Evolutionary conservation across 108 stramenopile genomes (phyloP), one percentile per base, ranked within the genome.

Genomic region (Skeletonema costatum): DNA sequence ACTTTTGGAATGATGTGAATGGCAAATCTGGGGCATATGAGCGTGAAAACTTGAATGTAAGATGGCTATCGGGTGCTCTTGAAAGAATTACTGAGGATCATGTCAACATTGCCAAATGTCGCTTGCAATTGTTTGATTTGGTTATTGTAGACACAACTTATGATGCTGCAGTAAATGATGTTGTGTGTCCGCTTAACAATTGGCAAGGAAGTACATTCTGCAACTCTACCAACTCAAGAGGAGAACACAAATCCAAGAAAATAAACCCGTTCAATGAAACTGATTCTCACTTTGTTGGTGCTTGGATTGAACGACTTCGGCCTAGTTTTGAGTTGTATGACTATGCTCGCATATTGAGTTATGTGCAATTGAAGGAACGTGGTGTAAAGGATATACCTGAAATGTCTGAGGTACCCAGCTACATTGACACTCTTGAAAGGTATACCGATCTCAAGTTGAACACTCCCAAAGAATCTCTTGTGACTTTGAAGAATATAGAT

Each of bases 281-380:
- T 16, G 66, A 82, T 36, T 35, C 74, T 7, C 21, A 42, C 0
- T 76, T 72, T 17, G 56, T 82, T 32, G 81, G 81, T 5, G 81
- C 75, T 6, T 82, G 81, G 81, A 44, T 82, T 10, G 81, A 82
- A 60, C 64, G 81, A 32, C 56, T 82, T 5, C 29, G 75, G 16
- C 81, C 81, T 6, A 76, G 75, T 46, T 82, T 82, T 63, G 81
- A 82, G 36, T 41, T 82, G 9, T 82, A 82, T 48, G 81, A 82
- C 56, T 82, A 82, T 76, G 81, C 81, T 14, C 68, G 74, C 33
- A 58, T 82, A 53, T 51, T 82, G 32, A 82, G 81, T 51, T 66
- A 68, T 75, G 68, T 41, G n/a, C 81, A 76, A 31, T 53, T 82
- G 35, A 31, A 51, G 16, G 60, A 72, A 13, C 59, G 36, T 33